Conservation (phyloP, 257 asterid species). For the Solanum microdontum region DNA sequence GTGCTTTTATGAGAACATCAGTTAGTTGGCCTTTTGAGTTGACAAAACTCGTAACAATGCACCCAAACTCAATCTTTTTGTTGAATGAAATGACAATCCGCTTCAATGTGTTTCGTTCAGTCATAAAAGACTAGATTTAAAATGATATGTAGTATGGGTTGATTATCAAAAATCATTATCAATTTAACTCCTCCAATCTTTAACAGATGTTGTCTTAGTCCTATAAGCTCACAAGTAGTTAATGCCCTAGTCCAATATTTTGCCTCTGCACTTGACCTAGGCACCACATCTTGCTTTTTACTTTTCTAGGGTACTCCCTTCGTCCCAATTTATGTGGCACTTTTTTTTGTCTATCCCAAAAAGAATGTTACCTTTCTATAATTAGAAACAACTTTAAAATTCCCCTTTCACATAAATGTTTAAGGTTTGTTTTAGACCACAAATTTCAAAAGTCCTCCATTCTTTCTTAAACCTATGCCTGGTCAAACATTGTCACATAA, state of each 20-base stretch:
- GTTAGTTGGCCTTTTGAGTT: neutral
- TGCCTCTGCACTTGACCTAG: neutral
- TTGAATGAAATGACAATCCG: neutral
- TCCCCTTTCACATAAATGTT: neutral
- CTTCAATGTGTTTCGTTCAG: neutral
- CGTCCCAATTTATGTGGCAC: neutral
- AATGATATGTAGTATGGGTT: neutral
- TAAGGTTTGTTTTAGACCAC: neutral
- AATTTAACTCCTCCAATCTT: neutral
- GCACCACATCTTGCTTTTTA: neutral
- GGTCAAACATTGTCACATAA: neutral
- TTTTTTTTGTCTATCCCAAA: neutral
- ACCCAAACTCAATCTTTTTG: neutral
- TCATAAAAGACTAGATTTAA: neutral
- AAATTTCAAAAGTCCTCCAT: neutral
- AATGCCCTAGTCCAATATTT: neutral
- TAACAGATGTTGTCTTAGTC: neutral
- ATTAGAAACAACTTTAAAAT: neutral
- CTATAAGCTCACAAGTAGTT: neutral
- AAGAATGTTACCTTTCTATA: neutral
- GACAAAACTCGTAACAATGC: neutral
- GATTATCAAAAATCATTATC: neutral
- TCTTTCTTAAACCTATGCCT: neutral
- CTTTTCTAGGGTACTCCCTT: neutral
- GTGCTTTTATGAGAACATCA: neutral